Evolutionary conservation across 1,139 yeast genomes (phyloP), one percentile per base, ranked within the genome.

Genomic region (Hansenula anomala): DNA sequence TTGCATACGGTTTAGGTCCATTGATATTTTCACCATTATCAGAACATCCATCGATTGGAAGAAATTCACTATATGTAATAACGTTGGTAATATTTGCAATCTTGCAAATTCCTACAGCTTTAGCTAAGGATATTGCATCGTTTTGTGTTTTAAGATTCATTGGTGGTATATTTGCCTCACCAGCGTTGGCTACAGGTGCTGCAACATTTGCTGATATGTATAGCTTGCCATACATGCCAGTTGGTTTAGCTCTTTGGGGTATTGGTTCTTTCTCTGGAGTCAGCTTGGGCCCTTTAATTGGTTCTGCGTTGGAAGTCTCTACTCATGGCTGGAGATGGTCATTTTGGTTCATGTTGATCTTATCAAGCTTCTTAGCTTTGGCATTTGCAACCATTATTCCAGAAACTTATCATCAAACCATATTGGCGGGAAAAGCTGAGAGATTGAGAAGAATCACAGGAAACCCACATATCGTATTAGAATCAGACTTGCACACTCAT

Each of bases 211-310:
- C 73, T 20, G 84, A 78, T 57, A 48, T 78, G 28, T 71, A 77
- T 68, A 54, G 60, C 44, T 69, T 64, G 53, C 69, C 39, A 47
- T 60, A 30, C 49, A 63, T 49, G 61, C 75, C 45, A 54, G 17
- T 66, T 61, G 78, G 63, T 49, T 32, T 67, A 52, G 78, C 56
- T 33, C 58, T 64, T 39, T 77, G 68, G 81, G 77, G 73, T 57
- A 69, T 51, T 42, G 77, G 61, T 59, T 77, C 72, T 51, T 78
- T 67, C 47, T 67, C 60, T 43, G 89, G 88, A 32, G 87, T 87
- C 0, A 73, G 73, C 19, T 49, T 79, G 24, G 90, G 87, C 3
- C 89, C 90, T 4, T 56, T 80, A 15, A 59, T 82, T 35, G 80
- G 82, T 39, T 75, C 54, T 55, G 64, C 62, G 62, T 67, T 52